Evolutionary conservation across 2,329 filamentous ascomycete species (phyloP), one percentile per base, ranked within the genome.

Genomic region (Rhexocercosporidium sp.): DNA sequence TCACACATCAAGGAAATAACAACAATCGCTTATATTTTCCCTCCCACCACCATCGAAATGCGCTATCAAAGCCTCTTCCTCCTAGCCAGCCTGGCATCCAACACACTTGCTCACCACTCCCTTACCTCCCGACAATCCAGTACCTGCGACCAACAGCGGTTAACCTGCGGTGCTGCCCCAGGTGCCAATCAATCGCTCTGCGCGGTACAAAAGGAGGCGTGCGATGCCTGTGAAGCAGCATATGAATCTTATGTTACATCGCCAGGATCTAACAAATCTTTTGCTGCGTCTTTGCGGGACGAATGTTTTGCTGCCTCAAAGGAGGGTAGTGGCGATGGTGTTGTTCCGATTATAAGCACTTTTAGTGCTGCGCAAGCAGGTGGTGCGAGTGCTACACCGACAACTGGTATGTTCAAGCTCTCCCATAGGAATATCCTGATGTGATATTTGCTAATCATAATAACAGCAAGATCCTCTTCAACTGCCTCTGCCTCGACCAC

Each of bases 131-230:
- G 57, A 14, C 57, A 60, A 47, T 59, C 56, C 56, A 46, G 39
- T 11, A 60, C 57, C 39, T 60, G 57, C 39, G 39, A 44, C 57
- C 39, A 60, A 31, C 57, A 60, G 47, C 57, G 57, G 1, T 12
- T 60, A 14, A 25, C 29, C 9, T 60, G 57, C 25, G 57, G 57
- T n/a, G 46, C 57, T 31, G 57, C 57, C n/a, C 57, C 37, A 18
- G 57, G 57, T n/a, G 57, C 57, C 12, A 60, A 60, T 25, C 57
- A 60, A n/a, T 60, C 57, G 1, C 57, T 60, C 39, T 60, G 57
- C 12, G 57, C 57, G 0, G 57, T 60, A 0, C 57, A 46, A 14
- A 60, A 60, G n/a, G 11, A 60, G 3, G 14, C 22, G 3, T 60
- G 57, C 20, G 57, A 60, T 46, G 39, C 57, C 8, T 60, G 57